Evolutionary conservation across 2,329 filamentous ascomycete species (phyloP), one percentile per base, ranked within the genome.

Genomic region (Fusarium sp.): DNA sequence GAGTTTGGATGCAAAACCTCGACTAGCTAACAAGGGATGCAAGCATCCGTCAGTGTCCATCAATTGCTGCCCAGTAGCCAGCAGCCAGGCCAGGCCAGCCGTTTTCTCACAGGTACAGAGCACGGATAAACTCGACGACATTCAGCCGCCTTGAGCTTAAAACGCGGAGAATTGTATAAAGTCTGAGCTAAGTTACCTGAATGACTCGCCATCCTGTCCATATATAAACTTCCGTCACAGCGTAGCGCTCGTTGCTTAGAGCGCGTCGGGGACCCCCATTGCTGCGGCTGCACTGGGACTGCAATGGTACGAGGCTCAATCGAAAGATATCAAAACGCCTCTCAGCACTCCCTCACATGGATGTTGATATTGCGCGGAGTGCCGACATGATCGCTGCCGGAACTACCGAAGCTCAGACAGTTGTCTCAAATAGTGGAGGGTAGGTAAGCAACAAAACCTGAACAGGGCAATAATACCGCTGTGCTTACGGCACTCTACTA

Each of bases 161-260:
- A 35, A 8, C 14, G 18, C 14, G 20, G 21, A 48, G 15, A 3
- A 25, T 14, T 27, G 27, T 18, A 9, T 25, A 31, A 11, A 36
- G 10, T 13, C 37, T 21, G 18, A 11, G 2, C 5, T 25, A 25
- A 25, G 13, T 31, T 31, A 10, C 13, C 8, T 2, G 9, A 55
- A 56, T 63, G 60, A 63, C 60, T 63, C 60, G 43, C 14, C 5
- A 46, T n/a, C n/a, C n/a, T 23, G 13, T 37, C 23, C 41, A 21
- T 18, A 8, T 36, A 20, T 46, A 47, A 62, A 11, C 43, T 25
- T 41, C 25, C 23, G 17, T 37, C 21, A 14, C 41, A 29, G 27
- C 18, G 18, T 29, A 36, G 18, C 56, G 36, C 27, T 36, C 36
- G 23, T 25, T 27, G 35, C 21, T 11, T 14, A 14, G 13, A 31